Evolutionary conservation across 441 rosid species (phyloP).

Genomic region (Isatis lusitanica): DNA sequence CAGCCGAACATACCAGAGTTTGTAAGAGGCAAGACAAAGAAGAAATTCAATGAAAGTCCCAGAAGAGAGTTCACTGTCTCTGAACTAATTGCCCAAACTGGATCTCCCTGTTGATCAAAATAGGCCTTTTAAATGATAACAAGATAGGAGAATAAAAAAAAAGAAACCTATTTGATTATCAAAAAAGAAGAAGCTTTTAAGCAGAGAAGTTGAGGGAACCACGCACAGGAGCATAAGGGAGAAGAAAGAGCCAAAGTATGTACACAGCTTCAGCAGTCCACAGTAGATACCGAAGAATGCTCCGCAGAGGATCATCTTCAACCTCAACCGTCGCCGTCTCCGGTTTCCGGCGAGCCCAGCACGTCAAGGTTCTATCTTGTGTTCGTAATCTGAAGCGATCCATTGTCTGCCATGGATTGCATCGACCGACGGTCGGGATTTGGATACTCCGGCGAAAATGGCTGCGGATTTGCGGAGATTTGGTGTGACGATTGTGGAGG

Average conservation of each 20-base stretch:
- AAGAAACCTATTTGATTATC: too few species aligned
- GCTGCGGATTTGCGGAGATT: constrained; percentile 4
- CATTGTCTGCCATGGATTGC: constrained; percentile 22
- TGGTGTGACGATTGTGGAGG: not conserved
- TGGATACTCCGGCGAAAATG: not conserved
- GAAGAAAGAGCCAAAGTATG: constrained; percentile 89
- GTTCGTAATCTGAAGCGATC: constrained; percentile 6
- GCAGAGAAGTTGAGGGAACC: not conserved
- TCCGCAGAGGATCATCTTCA: constrained; percentile 30
- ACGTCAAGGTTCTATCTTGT: not conserved
- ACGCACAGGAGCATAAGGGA: constrained; percentile 86
- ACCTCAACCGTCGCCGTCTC: constrained; percentile 33
- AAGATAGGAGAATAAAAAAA: too few species aligned
- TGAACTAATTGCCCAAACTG: constrained; percentile 84
- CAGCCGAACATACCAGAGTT: constrained; percentile 56
- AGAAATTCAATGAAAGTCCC: constrained; percentile 88
- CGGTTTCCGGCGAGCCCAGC: constrained; percentile 50
- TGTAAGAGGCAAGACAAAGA: constrained; percentile 79
- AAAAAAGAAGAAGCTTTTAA: too few species aligned
- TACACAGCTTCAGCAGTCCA: constrained; percentile 81
- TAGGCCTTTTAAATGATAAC: too few species aligned
- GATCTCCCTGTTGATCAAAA: constrained; percentile 69
- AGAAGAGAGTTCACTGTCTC: constrained; percentile 69
- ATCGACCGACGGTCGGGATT: not conserved
- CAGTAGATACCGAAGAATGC: constrained; percentile 46